A percentile compares a stretch with the other conserved stretches of the same genome.
These are phyloP conservation scores for Kuraishia hungarica DNA, from an alignment of 805 yeast species.

Conservation along the genomic window DNA sequence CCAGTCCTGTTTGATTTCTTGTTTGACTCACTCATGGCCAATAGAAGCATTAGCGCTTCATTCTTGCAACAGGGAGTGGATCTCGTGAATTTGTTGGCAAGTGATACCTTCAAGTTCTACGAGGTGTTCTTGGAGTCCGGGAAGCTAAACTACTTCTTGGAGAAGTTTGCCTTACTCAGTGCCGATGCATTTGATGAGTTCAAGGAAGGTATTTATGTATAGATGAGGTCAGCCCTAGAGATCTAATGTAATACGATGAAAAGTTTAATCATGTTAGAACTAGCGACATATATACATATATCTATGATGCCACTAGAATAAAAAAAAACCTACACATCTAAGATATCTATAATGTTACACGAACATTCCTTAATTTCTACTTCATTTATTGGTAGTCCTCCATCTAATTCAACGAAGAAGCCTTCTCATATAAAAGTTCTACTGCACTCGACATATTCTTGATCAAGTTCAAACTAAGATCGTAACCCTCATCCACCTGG, in stretches of 20 bases:
- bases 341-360: too few species aligned
- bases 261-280: not conserved
- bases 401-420: constrained; percentile 63
- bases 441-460: constrained; percentile 83
- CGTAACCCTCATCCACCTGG: constrained; percentile 79
- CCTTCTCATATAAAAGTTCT: constrained; percentile 89
- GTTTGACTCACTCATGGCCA: constrained; percentile 43
- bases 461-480: constrained; percentile 77
- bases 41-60: constrained; percentile 26
- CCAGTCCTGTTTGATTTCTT: constrained; percentile 67
- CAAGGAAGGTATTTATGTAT: constrained; percentile 31
- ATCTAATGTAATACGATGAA: not conserved
- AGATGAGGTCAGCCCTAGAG: not conserved
- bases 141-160: constrained; percentile 43
- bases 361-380: too few species aligned
- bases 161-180: constrained; percentile 46
- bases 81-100: constrained; percentile 57
- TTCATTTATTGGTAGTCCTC: not conserved
- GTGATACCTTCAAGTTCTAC: constrained; percentile 55
- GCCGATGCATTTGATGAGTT: constrained; percentile 14
- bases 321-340: too few species aligned
- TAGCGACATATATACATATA: too few species aligned
- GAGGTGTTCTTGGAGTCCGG: constrained; percentile 51
- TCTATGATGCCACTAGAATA: too few species aligned
- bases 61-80: constrained; percentile 50